Conservation (phyloP, 139 green algal genomes). For the Chlamydomonas incerta region DNA sequence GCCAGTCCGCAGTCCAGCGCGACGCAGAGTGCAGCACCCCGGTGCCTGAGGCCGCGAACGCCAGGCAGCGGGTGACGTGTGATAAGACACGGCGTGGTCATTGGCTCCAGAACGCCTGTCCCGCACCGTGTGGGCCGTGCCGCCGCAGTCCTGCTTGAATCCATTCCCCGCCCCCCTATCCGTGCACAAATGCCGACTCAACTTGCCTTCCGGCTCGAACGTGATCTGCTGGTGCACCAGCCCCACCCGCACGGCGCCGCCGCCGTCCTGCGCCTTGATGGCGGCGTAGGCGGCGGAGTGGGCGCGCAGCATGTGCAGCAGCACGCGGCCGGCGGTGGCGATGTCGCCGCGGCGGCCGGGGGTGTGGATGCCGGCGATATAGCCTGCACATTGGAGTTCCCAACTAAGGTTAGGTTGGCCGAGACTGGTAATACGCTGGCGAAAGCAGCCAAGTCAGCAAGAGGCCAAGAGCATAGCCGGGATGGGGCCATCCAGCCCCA, state of each 20-base stretch:
- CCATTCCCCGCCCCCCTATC: background rate
- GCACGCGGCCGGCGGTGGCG: background rate
- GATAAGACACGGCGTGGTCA: too few relatives aligned
- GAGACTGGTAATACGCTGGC: too few relatives aligned
- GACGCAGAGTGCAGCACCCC: background rate
- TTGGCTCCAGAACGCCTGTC: too few relatives aligned
- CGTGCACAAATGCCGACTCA: too few relatives aligned
- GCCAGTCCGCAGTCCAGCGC: constrained; percentile 17
- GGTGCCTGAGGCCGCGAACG: constrained; percentile 7
- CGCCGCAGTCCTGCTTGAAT: too few relatives aligned
- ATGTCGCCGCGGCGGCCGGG: constrained; percentile 35
- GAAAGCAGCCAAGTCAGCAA: too few relatives aligned
- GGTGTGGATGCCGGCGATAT: constrained; percentile 58
- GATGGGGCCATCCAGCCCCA: too few relatives aligned
- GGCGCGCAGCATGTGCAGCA: constrained; percentile 50
- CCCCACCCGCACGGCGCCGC: constrained; percentile 46
- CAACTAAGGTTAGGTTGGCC: background rate
- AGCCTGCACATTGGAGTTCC: too few relatives aligned
- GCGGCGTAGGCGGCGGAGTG: constrained; percentile 60
- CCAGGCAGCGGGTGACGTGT: too few relatives aligned
- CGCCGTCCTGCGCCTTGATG: constrained; percentile 61
- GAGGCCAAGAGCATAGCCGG: too few relatives aligned
- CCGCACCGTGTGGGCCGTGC: too few relatives aligned
- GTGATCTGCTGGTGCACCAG: constrained; percentile 71
- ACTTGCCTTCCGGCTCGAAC: constrained; percentile 49